Base-by-base conservation (phyloP, 2,329 filamentous ascomycete species). In the Aureobasidium sp. region DNA sequence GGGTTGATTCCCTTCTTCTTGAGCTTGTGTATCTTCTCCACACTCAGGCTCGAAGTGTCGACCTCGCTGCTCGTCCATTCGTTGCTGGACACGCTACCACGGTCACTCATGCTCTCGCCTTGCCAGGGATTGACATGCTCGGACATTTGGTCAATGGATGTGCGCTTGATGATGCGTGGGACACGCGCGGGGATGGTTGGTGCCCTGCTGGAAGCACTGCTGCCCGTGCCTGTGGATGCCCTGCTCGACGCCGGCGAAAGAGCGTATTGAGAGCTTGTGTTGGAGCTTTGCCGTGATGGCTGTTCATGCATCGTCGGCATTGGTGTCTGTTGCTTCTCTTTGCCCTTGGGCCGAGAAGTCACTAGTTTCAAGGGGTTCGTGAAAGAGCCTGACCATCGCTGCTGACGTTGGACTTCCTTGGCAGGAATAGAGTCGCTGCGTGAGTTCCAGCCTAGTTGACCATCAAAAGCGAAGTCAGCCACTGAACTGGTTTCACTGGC, bases 1-100 rank as follows among this genome's bases (percentile, higher is more conserved):
- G 77, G 77, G 63, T 80, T 78, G 65, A 80, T 76, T 1, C 78
- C 77, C 66, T 79, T 80, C 67, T 77, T 77, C 66, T 71, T 70
- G 67, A 77, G 71, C 65, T 77, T 78, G 62, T 74, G 73, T 47
- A 78, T 68, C 49, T 79, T 74, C 58, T 75, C 72, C 12, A 74
- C 71, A 29, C 70, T 75, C 62, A 78, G 62, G 7, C 65, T 64
- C 61, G 71, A 74, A 15, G 68, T 74, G 60, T 78, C 75, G 48
- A 70, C 74, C n/a, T 71, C 70, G 53, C 74, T 77, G 36, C 74
- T 70, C 41, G 68, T 73, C 75, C 75, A 78, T 66, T 65, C 58
- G 63, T 65, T 31, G 68, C 72, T 61, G n/a, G 55, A 61, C 64
- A 64, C 6, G 64, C 70, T 62, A 62, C 61, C 61, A 15, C 48